Percentiles rank a stretch among this genome's conserved stretches.
Conservation (phyloP, 164 flowering plant species). For the Piper longum region DNA sequence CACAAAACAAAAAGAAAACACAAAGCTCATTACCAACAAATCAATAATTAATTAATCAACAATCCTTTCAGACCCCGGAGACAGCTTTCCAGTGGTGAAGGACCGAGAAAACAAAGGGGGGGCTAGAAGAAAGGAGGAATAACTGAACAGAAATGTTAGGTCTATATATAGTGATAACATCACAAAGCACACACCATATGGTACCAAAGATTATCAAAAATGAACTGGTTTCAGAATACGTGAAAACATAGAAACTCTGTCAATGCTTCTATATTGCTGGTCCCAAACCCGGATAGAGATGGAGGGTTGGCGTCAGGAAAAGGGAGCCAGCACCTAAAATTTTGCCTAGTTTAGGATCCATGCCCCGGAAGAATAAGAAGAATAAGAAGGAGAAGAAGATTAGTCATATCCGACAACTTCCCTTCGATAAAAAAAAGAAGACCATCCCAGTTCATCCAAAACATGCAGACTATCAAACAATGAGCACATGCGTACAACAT, state of each 20-base stretch:
- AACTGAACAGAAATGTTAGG: not conserved
- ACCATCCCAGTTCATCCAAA: not conserved
- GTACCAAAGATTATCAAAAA: not conserved
- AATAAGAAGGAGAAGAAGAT: not conserved
- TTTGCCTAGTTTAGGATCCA: no score
- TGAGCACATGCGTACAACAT: no score
- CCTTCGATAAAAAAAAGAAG: not conserved
- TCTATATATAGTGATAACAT: not conserved
- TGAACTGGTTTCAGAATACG: not conserved
- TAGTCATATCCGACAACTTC: not conserved
- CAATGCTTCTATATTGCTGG: not conserved
- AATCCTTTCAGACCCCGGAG: not conserved
- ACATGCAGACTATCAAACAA: no score
- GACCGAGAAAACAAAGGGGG: not conserved
- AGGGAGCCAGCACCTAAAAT: no score
- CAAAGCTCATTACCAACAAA: not conserved
- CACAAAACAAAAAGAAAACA: not conserved
- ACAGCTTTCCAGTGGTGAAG: not conserved
- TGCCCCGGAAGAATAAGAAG: not conserved
- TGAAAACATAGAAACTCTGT: not conserved
- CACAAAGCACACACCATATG: not conserved
- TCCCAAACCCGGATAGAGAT: not conserved
- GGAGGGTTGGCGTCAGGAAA: no score
- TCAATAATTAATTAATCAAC: not conserved
- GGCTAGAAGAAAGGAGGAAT: not conserved